A percentile compares a stretch with the other conserved stretches of the same genome.
phyloP scores from a whole-genome alignment of 441 rosid species.

The Populus trichocarpa region DNA sequence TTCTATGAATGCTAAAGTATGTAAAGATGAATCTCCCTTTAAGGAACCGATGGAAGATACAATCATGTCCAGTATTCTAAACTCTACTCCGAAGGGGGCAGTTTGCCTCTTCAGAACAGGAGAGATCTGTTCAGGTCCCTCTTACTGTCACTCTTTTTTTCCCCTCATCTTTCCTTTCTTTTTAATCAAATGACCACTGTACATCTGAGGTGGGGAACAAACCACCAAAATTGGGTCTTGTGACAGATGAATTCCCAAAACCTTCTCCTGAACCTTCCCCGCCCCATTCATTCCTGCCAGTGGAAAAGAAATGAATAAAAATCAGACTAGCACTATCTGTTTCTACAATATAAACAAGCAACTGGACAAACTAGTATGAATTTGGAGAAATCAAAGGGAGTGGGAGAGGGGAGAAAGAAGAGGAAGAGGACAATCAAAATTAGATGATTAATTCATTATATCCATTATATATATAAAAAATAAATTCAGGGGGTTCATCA shows the following conservation, averaged over 20 bases:
- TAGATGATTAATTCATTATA: no score
- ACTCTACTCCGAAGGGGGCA: slow-evolving; percentile 31
- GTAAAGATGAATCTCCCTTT: slow-evolving; percentile 49
- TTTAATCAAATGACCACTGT: slow-evolving; percentile 63
- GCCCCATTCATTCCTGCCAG: slow-evolving; percentile 53
- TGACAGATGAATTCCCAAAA: slow-evolving; percentile 33
- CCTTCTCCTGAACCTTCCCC: slow-evolving; percentile 49
- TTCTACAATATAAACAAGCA: not conserved
- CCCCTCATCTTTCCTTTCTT: not conserved
- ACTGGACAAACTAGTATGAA: not conserved
- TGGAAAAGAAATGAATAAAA: slow-evolving; percentile 14
- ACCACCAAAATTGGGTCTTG: slow-evolving; percentile 49
- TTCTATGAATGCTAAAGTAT: slow-evolving; percentile 34
- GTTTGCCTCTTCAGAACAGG: slow-evolving; percentile 41
- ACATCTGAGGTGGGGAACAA: slow-evolving; percentile 56
- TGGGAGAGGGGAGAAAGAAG: no score
- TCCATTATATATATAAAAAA: no score
- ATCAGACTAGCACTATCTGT: slow-evolving; percentile 2
- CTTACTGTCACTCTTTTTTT: slow-evolving; percentile 21
- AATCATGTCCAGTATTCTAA: slow-evolving; percentile 44
- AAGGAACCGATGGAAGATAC: slow-evolving; percentile 41
- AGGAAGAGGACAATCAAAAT: no score
- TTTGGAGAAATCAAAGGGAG: no score
- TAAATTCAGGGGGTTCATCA: slow-evolving; percentile 1
- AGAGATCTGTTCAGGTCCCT: slow-evolving; percentile 34